Evolutionary conservation across 1,284 basidiomycete species (phyloP).

Genomic region (Hemileccinum hortonii): DNA sequence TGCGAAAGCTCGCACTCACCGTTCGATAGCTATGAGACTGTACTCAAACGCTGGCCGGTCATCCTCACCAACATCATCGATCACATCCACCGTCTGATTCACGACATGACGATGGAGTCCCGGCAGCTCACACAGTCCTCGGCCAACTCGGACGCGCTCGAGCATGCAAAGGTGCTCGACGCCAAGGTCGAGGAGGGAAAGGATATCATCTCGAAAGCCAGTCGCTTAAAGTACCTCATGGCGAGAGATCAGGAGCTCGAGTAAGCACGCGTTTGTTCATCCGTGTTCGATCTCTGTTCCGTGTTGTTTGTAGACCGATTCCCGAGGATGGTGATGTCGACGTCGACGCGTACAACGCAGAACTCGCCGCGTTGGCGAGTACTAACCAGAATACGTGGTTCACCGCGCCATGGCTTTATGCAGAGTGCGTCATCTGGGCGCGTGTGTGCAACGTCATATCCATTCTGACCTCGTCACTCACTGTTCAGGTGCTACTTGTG

Average conservation of each 20-base stretch:
- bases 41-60: conserved; percentile 80
- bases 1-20: not conserved
- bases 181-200: conserved; percentile 70
- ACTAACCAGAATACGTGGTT: conserved; percentile 80
- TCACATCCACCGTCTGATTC: conserved; percentile 60
- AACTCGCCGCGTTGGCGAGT: conserved; percentile 54
- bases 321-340: conserved; percentile 71
- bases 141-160: conserved; percentile 11
- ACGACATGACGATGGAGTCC: conserved; percentile 43
- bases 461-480: conserved; percentile 1
- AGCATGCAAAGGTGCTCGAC: conserved; percentile 22
- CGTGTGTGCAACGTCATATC: not conserved
- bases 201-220: conserved; percentile 74
- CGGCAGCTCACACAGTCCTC: conserved; percentile 4
- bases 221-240: conserved; percentile 89
- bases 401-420: conserved; percentile 88
- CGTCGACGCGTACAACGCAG: conserved; percentile 70
- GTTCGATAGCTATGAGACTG: conserved; percentile 56
- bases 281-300: no score
- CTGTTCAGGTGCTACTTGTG: conserved; percentile 61
- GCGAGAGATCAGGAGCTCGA: conserved; percentile 73
- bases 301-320: conserved; percentile 51
- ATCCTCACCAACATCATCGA: conserved; percentile 84
- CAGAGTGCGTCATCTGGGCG: conserved; percentile 66
- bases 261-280: conserved; percentile 43